Evolutionary conservation across 371 early-diverging fungal genomes (phyloP).

Genomic region (Mucor saturninus): DNA sequence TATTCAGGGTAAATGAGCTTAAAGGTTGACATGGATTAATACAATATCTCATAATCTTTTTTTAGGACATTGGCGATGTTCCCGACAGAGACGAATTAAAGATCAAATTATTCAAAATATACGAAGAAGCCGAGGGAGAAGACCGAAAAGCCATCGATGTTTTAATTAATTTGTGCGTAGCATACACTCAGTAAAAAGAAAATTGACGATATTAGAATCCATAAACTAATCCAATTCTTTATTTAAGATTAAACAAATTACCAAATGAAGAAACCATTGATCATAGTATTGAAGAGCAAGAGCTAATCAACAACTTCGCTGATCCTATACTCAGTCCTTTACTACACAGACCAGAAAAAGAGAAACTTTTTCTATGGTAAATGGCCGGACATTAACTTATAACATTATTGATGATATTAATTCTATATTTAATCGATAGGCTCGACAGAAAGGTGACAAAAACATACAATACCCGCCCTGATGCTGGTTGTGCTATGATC

Average conservation of each 20-base stretch:
- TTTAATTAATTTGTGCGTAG: constrained; percentile 17
- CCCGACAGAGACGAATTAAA: constrained; percentile 21
- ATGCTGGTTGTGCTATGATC: constrained; percentile 20
- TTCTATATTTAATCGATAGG: constrained; percentile 25
- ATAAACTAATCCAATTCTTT: constrained; percentile 17
- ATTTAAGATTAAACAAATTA: constrained; percentile 24
- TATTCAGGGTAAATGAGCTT: constrained; percentile 21
- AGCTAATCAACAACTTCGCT: constrained; percentile 14
- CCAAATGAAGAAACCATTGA: constrained; percentile 16
- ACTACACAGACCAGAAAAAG: constrained; percentile 14
- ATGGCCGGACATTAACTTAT: constrained; percentile 12
- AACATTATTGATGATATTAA: constrained; percentile 13
- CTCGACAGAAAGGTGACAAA: constrained; percentile 15
- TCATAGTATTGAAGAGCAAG: constrained; percentile 16
- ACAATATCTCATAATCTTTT: constrained; percentile 20
- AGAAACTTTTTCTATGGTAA: constrained; percentile 24
- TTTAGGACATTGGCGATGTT: constrained; percentile 15
- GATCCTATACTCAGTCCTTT: constrained; percentile 18
- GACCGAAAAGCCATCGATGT: constrained; percentile 20
- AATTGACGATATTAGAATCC: constrained; percentile 5
- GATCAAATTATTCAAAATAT: constrained; percentile 20
- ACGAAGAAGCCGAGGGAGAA: constrained; percentile 17
- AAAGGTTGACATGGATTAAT: constrained; percentile 15
- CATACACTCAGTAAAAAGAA: constrained; percentile 12
- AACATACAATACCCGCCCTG: constrained; percentile 13